Percentiles rank a stretch among this genome's conserved stretches.
These are phyloP conservation scores for Hemerocallis citrina DNA, from an alignment of 106 monocot species.

Conservation along the genomic window DNA sequence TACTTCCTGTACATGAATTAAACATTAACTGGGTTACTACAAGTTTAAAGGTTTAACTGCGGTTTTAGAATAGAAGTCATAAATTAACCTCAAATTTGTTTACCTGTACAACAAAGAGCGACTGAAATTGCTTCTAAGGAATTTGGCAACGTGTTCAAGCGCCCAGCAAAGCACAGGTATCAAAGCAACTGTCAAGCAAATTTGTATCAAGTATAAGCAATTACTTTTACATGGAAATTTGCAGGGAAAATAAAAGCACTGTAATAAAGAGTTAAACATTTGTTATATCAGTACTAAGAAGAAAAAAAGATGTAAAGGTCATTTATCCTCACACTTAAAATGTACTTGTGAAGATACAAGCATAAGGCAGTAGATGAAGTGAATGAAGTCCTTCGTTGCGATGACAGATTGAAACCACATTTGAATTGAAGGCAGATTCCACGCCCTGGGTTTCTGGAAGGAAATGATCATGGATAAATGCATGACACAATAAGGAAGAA, in stretches of 20 bases:
- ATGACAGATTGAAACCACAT: slow-evolving; percentile 65
- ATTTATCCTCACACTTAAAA: slow-evolving; percentile 59
- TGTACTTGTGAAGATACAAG: slow-evolving; percentile 56
- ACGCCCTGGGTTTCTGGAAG: slow-evolving; percentile 69
- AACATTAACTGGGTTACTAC: neutral
- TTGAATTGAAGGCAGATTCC: slow-evolving; percentile 60
- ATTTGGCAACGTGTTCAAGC: slow-evolving; percentile 63
- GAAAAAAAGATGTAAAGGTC: neutral
- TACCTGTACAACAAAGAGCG: slow-evolving; percentile 68
- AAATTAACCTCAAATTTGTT: neutral
- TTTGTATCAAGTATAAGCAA: neutral
- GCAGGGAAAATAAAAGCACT: neutral
- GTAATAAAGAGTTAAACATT: neutral
- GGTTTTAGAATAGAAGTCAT: neutral
- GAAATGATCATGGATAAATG: neutral
- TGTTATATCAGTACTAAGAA: neutral
- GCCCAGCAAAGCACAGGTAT: slow-evolving; percentile 74
- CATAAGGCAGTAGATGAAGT: slow-evolving; percentile 59
- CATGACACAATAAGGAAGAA: slow-evolving; percentile 1
- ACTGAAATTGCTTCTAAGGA: slow-evolving; percentile 57
- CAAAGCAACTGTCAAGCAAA: slow-evolving; percentile 57
- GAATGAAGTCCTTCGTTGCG: slow-evolving; percentile 71
- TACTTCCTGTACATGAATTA: slow-evolving; percentile 48
- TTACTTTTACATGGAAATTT: neutral
- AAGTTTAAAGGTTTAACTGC: neutral